Percentiles rank a stretch among this genome's conserved stretches.
phyloP scores from a whole-genome alignment of 1,284 basidiomycete genomes.

The Xerocomus amazonicus region DNA sequence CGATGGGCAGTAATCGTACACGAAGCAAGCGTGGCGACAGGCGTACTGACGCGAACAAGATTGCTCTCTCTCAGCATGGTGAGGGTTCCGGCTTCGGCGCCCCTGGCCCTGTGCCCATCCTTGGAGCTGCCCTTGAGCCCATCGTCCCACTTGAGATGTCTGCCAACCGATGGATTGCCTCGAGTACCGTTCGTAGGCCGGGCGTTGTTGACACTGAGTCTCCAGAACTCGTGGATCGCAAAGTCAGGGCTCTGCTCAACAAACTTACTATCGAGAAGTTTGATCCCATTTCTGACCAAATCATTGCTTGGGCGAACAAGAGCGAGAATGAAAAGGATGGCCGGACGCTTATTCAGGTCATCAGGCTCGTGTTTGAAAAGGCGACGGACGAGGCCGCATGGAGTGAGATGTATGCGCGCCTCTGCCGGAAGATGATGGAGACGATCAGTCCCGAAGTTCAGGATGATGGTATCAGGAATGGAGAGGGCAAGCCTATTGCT shows the following conservation, averaged over 20 bases:
- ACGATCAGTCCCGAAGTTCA: conserved; percentile 81
- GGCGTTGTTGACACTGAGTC: conserved; percentile 55
- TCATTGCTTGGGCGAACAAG: conserved; percentile 93
- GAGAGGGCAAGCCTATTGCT: conserved; percentile 80
- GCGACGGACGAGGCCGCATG: conserved; percentile 94
- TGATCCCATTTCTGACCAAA: conserved; percentile 91
- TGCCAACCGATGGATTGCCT: conserved; percentile 79
- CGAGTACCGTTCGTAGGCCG: conserved; percentile 31
- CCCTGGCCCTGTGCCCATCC: conserved; percentile 6
- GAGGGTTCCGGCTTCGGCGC: conserved; percentile 32
- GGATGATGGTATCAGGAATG: conserved; percentile 77
- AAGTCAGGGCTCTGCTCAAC: conserved; percentile 92
- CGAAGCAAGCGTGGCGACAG: conserved; percentile 72
- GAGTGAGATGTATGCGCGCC: conserved; percentile 95
- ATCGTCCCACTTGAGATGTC: conserved; percentile 75
- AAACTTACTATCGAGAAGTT: conserved; percentile 98
- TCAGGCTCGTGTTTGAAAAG: conserved; percentile 95
- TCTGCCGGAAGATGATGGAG: conserved; percentile 94
- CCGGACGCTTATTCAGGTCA: conserved; percentile 91
- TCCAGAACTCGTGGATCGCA: conserved; percentile 84
- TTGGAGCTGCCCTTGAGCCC: conserved; percentile 44
- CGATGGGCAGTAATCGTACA: conserved; percentile 56
- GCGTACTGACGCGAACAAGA: conserved; percentile 48
- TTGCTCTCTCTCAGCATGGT: conserved; percentile 24
- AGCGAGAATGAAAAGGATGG: conserved; percentile 91